These are phyloP conservation scores for Clausena lansium DNA, from an alignment of 345 rosid species.

Conservation along the genomic window DNA sequence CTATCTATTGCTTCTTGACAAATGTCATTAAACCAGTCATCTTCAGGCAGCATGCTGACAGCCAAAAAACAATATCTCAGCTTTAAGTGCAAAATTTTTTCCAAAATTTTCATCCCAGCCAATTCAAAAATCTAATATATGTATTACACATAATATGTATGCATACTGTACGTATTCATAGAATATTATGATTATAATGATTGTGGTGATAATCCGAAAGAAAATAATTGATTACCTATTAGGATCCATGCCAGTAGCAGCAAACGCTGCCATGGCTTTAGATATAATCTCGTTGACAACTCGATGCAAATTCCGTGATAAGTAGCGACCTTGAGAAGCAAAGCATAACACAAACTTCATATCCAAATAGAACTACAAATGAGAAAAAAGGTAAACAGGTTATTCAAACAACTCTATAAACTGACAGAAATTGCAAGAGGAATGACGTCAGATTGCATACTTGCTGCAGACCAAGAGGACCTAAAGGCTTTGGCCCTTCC, in stretches of 20 bases:
- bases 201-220: neutral
- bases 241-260: conserved; percentile 92
- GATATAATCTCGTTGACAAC: conserved; percentile 85
- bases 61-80: neutral
- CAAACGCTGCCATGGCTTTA: conserved; percentile 76
- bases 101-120: too few species aligned
- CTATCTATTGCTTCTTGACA: conserved; percentile 83
- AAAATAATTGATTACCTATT: conserved; percentile 52
- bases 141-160: too few species aligned
- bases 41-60: conserved; percentile 80
- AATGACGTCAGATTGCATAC: conserved; percentile 34
- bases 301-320: conserved; percentile 86
- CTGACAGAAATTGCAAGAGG: neutral
- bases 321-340: conserved; percentile 95
- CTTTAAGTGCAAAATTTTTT: too few species aligned
- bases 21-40: conserved; percentile 84
- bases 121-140: too few species aligned
- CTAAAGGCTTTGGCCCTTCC: conserved; percentile 91
- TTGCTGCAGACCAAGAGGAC: conserved; percentile 90
- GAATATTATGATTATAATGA: too few species aligned
- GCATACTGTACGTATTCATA: too few species aligned
- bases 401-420: conserved; percentile 2
- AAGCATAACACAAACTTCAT: conserved; percentile 92
- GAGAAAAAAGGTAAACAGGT: conserved; percentile 10
- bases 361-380: conserved; percentile 83